phyloP scores from a whole-genome alignment of 306 rosid genomes.

The Fragaria ananassa region DNA sequence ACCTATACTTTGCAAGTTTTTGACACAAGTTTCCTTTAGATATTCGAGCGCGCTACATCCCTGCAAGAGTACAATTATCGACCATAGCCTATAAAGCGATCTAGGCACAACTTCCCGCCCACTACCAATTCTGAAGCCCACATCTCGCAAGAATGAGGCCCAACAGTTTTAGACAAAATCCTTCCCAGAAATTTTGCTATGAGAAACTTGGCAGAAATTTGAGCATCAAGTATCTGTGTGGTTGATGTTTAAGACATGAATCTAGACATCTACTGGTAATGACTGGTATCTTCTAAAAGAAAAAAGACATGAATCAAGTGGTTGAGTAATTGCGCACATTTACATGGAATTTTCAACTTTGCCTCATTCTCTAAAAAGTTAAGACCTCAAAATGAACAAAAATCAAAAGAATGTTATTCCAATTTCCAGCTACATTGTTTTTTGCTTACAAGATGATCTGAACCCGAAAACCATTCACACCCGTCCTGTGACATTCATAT shows the following conservation, averaged over 20 bases:
- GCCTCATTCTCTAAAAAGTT: neutral
- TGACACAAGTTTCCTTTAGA: too few relatives aligned
- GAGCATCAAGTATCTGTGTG: neutral
- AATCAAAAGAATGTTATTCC: slow-evolving; percentile 1
- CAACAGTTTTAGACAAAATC: neutral
- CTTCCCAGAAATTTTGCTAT: neutral
- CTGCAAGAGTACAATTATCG: too few relatives aligned
- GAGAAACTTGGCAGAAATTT: neutral
- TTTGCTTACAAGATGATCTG: neutral
- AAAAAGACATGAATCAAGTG: neutral
- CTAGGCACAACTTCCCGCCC: too few relatives aligned
- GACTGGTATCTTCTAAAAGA: neutral
- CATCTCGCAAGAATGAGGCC: neutral
- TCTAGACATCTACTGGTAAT: neutral
- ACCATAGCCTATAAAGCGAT: too few relatives aligned
- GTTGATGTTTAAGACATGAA: neutral
- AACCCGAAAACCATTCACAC: neutral
- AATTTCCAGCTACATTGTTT: neutral
- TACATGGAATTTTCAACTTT: neutral
- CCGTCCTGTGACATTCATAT: neutral
- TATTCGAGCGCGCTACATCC: too few relatives aligned
- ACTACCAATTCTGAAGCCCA: neutral
- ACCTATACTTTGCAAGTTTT: too few relatives aligned
- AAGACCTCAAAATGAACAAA: neutral
- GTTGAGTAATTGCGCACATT: neutral